Evolutionary conservation across 78 protist species (phyloP), one percentile per base, ranked within the genome.

Genomic region (Dictyostelium purpureum): DNA sequence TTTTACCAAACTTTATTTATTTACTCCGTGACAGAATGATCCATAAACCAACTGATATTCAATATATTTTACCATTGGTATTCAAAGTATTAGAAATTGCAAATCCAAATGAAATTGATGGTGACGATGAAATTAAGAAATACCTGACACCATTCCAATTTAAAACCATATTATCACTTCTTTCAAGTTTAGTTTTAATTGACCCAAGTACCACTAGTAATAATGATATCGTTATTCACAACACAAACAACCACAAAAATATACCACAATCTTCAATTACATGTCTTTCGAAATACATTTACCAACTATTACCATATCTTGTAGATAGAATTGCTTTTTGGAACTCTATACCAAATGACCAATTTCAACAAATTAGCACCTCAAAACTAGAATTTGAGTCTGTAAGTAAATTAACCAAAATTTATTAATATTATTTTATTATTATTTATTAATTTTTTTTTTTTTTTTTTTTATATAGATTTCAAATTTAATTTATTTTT

Each of bases 21-120:
- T 49, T 82, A 54, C 38, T 82, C 1, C n/a, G 90, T n/a, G 90
- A 82, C 54, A 26, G 90, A 66, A 70, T 82, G 26, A 26, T 82
- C 16, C 63, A 73, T n/a, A 82, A 82, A 69, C 33, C 70, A 24
- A 19, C 45, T 28, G 90, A 82, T 38, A 37, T 82, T 28, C 70
- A 69, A 1, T 82, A 82, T 54, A 40, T 69, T 38, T 11, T 82
- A 28, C 90, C 90, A 52, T 31, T 51, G 10, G 6, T 82, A 9
- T 70, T 82, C 26, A 74, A 69, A 51, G 24, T 76, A 6, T n/a
- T 76, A 54, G 35, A 54, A 54, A n/a, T 76, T 54, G 10, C 21
- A 43, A 35, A 38, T 59, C 51, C 33, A 51, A 49, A 28, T 63
- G 9, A 24, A 33, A 6, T 33, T 74, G 7, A 40, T 26, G 11